A percentile compares a stretch with the other conserved stretches of the same genome.
These are phyloP conservation scores for Cystoisospora suis DNA, from an alignment of 169 alveolate genomes.

Conservation along the genomic window DNA sequence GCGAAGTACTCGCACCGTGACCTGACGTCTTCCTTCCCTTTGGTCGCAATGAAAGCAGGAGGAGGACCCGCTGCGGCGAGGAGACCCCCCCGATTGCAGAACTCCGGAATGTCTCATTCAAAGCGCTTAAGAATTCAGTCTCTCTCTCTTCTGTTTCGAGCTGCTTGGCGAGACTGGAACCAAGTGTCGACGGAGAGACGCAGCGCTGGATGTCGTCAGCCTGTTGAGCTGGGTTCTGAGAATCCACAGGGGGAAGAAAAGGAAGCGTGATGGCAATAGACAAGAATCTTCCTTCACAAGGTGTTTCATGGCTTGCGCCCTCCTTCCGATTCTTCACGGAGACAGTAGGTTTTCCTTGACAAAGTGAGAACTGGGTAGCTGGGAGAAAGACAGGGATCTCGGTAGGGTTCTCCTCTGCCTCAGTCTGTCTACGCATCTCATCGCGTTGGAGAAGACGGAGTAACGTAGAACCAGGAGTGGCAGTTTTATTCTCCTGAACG, in stretches of 20 bases:
- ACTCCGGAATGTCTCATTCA: not conserved
- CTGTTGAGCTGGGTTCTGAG: not conserved
- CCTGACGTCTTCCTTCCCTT: too few species aligned
- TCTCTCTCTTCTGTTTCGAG: not conserved
- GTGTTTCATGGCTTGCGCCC: not conserved
- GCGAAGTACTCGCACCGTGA: not conserved
- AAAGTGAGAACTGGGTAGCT: not conserved
- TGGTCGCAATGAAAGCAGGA: not conserved
- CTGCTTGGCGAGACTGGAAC: too few species aligned
- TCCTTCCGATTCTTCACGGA: not conserved
- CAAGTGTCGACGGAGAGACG: too few species aligned
- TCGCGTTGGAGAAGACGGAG: too few species aligned
- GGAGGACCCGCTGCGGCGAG: constrained; percentile 5
- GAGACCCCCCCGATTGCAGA: not conserved
- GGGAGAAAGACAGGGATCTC: not conserved
- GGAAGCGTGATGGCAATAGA: not conserved
- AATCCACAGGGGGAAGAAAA: too few species aligned
- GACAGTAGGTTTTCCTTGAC: not conserved
- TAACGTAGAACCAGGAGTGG: too few species aligned
- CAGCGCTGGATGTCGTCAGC: not conserved
- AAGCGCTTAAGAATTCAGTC: not conserved
- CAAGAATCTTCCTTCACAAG: too few species aligned
- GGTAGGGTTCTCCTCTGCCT: not conserved
- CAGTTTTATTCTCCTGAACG: not conserved
- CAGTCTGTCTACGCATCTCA: not conserved